Evolutionary conservation across 2,329 filamentous ascomycete species (phyloP), one percentile per base, ranked within the genome.

Genomic region (Paecilomyces niveus): DNA sequence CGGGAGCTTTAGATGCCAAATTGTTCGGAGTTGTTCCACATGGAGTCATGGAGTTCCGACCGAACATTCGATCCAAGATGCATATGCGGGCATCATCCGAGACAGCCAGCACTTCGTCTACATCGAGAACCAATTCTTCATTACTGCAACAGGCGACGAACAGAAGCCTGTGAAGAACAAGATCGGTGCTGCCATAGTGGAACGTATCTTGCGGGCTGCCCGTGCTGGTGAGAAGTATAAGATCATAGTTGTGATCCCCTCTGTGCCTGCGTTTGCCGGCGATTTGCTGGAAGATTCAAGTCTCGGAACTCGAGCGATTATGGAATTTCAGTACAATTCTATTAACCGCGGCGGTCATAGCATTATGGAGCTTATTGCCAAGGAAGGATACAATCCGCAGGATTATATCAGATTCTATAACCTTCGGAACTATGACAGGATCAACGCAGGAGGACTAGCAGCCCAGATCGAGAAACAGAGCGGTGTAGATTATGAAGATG

Each of bases 51-150:
- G 93, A 7, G 93, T 96, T 55, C 76, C 94, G 9, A 85, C 82
- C 0, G 86, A 89, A 66, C 91, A 94, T 72, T 96, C 91, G 0
- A 92, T 97, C 62, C 84, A 85, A 55, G 91, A 93, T 69, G 92
- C 92, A 0, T 96, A 96, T 73, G 83, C 78, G 8, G 90, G 96
- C 58, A 78, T 96, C 49, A 97, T 97, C 67, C 81, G 87, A 54
- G 90, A 90, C 58, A 94, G 94, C 0, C 79, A 96, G 74, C 93
- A 97, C 71, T 97, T 87, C 64, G 86, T 99, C 11, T 99, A 97
- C 76, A 96, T 99, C 59, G 94, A 99, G 73, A 97, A 99, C 67
- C 94, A 99, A 70, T 97, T 97, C 79, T 99, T 97, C 80, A 97
- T 95, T 70, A 96, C 92, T 0, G 90, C 94, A 0, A 97, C 94